phyloP scores from a whole-genome alignment of 2,329 filamentous ascomycete species.

The Tolypocladium inflatum region DNA sequence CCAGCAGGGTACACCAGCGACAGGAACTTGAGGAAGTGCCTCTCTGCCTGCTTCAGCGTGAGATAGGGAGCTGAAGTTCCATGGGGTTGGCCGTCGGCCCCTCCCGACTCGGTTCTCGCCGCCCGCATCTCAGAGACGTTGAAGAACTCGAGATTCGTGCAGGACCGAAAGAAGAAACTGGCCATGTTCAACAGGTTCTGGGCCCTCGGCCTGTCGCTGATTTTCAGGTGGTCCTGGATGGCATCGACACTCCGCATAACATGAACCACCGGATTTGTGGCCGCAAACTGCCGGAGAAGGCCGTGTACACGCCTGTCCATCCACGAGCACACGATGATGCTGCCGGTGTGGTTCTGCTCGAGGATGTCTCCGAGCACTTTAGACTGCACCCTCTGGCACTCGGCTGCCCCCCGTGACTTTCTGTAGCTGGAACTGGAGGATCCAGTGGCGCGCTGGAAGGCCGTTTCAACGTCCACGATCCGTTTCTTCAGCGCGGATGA shows the following conservation, averaged over 20 bases:
- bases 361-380: slow-evolving; percentile 53
- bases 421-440: slow-evolving; percentile 54
- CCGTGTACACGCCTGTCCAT: slow-evolving; percentile 54
- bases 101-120: neutral
- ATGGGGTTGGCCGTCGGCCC: neutral
- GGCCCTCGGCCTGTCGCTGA: slow-evolving; percentile 45
- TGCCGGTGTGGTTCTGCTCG: slow-evolving; percentile 45
- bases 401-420: slow-evolving; percentile 47
- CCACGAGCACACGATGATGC: slow-evolving; percentile 64
- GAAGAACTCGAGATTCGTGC: slow-evolving; percentile 69
- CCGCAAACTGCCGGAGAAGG: slow-evolving; percentile 51
- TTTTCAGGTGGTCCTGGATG: slow-evolving; percentile 52
- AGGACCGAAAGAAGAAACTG: slow-evolving; percentile 50
- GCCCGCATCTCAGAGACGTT: slow-evolving; percentile 53
- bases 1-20: slow-evolving; percentile 47
- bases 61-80: slow-evolving; percentile 47
- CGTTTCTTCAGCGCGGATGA: slow-evolving; percentile 60
- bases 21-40: slow-evolving; percentile 61
- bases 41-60: slow-evolving; percentile 57
- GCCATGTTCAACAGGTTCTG: slow-evolving; percentile 48
- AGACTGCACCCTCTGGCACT: slow-evolving; percentile 55
- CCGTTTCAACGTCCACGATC: slow-evolving; percentile 58
- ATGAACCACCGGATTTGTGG: slow-evolving; percentile 61
- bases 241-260: slow-evolving; percentile 55
- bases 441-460: slow-evolving; percentile 56